phyloP scores from a whole-genome alignment of 2,329 filamentous ascomycete genomes.

The Teratosphaeria destructans region DNA sequence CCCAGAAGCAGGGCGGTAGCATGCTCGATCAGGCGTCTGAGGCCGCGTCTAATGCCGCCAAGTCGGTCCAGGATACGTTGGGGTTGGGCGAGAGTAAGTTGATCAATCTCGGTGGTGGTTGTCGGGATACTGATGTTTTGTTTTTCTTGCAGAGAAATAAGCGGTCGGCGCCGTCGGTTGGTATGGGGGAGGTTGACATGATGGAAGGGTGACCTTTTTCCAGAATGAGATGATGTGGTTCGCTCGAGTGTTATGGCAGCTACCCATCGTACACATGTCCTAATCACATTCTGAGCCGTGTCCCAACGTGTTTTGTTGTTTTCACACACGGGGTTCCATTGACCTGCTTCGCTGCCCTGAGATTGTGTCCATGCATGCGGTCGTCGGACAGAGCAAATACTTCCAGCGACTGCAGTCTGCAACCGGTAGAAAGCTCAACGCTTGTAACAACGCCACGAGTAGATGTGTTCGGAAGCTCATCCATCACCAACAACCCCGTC shows the following conservation, averaged over 20 bases:
- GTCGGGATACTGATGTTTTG: not conserved
- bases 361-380: too few species aligned
- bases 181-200: not conserved
- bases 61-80: not conserved
- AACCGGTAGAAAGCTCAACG: too few species aligned
- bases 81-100: not conserved
- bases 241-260: not conserved
- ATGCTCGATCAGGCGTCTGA: slow-evolving; percentile 33
- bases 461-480: too few species aligned
- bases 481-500: too few species aligned
- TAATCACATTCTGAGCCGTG: not conserved
- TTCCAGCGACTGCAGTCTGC: too few species aligned
- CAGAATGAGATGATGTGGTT: not conserved
- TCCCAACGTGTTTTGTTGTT: not conserved
- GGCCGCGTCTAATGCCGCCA: slow-evolving; percentile 13
- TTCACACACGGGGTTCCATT: too few species aligned
- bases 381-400: not conserved
- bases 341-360: too few species aligned
- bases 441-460: too few species aligned
- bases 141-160: not conserved
- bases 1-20: slow-evolving; percentile 31
- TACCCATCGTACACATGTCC: not conserved
- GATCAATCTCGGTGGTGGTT: not conserved
- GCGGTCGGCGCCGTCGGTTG: not conserved
- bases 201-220: not conserved